phyloP scores from a whole-genome alignment of 2,329 filamentous ascomycete species.

The Xylaria sp. region DNA sequence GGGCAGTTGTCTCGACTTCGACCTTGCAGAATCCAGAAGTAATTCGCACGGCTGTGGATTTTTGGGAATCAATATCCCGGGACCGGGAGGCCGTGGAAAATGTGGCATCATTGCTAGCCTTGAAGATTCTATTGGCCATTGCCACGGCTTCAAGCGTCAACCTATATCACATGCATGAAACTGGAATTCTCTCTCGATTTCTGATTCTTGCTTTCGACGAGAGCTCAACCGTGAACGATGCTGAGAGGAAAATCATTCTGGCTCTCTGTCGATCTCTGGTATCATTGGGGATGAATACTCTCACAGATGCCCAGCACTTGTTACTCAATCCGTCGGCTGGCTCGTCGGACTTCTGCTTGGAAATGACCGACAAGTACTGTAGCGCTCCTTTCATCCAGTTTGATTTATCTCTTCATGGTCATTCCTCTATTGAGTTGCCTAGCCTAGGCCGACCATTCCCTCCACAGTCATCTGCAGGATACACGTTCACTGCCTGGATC shows the following conservation, averaged over 20 bases:
- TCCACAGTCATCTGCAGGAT: conserved; percentile 80
- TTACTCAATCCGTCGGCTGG: conserved; percentile 63
- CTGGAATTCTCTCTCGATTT: conserved; percentile 75
- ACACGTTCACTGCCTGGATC: conserved; percentile 91
- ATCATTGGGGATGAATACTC: conserved; percentile 78
- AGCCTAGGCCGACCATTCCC: conserved; percentile 89
- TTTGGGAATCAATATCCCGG: conserved; percentile 72
- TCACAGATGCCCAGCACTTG: conserved; percentile 86
- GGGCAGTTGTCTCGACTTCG: conserved; percentile 63
- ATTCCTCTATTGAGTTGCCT: conserved; percentile 88
- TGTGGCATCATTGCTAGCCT: conserved; percentile 70
- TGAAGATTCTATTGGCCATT: conserved; percentile 70
- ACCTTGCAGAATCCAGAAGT: conserved; percentile 71
- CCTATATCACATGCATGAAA: conserved; percentile 75
- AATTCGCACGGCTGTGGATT: conserved; percentile 69
- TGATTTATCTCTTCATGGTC: conserved; percentile 87
- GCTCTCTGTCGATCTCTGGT: conserved; percentile 76
- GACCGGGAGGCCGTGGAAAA: conserved; percentile 57
- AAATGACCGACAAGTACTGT: conserved; percentile 78
- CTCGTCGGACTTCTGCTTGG: conserved; percentile 76
- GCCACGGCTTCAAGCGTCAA: conserved; percentile 74
- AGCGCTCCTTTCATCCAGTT: conserved; percentile 91
- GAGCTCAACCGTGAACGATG: conserved; percentile 61
- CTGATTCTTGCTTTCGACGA: conserved; percentile 69
- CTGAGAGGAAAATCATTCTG: conserved; percentile 70